Evolutionary conservation across 352 stramenopile species (phyloP).

Genomic region (Pythium sp.): DNA sequence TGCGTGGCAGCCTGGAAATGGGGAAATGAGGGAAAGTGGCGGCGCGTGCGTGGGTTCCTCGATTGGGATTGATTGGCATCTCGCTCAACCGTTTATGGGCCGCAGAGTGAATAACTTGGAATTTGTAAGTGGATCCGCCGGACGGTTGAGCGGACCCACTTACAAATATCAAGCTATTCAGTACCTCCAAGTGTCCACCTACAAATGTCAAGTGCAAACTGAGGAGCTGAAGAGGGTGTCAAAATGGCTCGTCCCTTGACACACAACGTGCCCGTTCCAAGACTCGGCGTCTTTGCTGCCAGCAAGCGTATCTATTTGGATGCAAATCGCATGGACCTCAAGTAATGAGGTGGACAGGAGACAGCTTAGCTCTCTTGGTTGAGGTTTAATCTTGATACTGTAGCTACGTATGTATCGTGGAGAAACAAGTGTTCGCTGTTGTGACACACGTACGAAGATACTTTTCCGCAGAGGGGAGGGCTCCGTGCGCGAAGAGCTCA

Average conservation of each 20-base stretch:
- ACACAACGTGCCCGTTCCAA: neutral
- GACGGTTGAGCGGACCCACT: neutral
- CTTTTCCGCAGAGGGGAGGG: too few relatives aligned
- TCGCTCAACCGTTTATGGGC: neutral
- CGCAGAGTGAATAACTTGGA: neutral
- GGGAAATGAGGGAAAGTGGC: constrained; percentile 8
- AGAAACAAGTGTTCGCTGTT: too few relatives aligned
- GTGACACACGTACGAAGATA: too few relatives aligned
- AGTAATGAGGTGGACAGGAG: neutral
- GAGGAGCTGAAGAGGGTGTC: neutral
- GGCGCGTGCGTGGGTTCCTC: neutral
- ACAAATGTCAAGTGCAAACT: neutral
- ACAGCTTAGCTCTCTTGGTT: neutral
- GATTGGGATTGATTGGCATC: too few relatives aligned
- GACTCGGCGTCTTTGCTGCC: neutral
- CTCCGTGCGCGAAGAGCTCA: too few relatives aligned
- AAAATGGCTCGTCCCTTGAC: neutral
- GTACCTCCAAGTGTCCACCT: neutral
- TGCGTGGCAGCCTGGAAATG: constrained; percentile 13
- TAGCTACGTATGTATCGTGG: too few relatives aligned
- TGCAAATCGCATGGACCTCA: neutral
- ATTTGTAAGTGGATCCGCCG: neutral
- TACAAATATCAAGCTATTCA: neutral
- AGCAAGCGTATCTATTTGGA: neutral
- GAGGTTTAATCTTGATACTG: neutral